Evolutionary conservation across 192 early-diverging fungal species (phyloP).

Genomic region (Entomortierella parvispora): DNA sequence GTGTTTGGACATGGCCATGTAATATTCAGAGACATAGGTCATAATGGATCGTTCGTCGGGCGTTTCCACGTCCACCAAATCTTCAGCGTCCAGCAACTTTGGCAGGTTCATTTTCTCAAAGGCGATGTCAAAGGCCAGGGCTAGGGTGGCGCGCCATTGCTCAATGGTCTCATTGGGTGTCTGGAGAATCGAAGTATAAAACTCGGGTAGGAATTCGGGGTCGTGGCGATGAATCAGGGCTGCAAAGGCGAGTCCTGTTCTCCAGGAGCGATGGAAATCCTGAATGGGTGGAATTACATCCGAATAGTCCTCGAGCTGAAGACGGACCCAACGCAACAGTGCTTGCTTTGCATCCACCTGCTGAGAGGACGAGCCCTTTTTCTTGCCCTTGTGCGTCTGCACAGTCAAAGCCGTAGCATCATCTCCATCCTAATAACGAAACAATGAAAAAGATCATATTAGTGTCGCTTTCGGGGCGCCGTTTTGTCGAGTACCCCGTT

Average conservation of each 20-base stretch:
- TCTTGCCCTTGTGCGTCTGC: conserved; percentile 16
- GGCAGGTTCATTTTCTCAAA: conserved; percentile 54
- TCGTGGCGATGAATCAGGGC: conserved; percentile 60
- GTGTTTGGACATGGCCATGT: conserved; percentile 59
- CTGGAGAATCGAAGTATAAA: conserved; percentile 49
- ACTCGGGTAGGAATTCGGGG: conserved; percentile 54
- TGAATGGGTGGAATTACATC: conserved; percentile 60
- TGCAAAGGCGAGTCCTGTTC: conserved; percentile 61
- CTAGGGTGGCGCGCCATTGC: conserved; percentile 47
- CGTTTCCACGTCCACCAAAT: conserved; percentile 60
- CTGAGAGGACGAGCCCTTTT: conserved; percentile 34
- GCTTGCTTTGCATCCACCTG: conserved; percentile 61
- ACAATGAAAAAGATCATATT: background rate
- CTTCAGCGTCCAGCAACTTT: conserved; percentile 55
- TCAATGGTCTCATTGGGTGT: conserved; percentile 46
- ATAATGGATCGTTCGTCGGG: conserved; percentile 64
- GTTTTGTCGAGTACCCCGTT: background rate
- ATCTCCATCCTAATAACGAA: conserved; percentile 26
- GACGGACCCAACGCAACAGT: conserved; percentile 60
- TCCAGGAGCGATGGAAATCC: conserved; percentile 63
- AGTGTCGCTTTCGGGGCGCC: background rate
- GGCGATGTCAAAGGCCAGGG: conserved; percentile 53
- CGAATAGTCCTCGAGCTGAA: conserved; percentile 61
- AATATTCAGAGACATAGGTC: conserved; percentile 64
- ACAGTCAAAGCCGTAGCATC: conserved; percentile 3